Conservation (phyloP, 2,329 filamentous ascomycete genomes). For the Rasamsonia emersonii region DNA sequence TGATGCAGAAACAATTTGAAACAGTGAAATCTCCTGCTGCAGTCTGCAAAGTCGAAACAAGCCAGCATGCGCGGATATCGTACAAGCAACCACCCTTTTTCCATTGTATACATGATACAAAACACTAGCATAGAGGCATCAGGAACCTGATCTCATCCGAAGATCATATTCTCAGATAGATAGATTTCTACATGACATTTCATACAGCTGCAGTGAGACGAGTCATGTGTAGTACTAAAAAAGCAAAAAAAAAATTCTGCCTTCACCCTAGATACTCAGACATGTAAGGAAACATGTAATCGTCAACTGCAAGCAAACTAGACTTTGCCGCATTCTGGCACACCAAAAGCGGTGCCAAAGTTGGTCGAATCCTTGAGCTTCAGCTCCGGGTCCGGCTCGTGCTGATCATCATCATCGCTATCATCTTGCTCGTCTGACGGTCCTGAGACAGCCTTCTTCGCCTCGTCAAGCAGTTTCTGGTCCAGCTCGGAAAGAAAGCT, state of each 20-base stretch:
- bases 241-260: conserved; percentile 2
- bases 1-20: too few relatives aligned
- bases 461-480: conserved; percentile 35
- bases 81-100: too few relatives aligned
- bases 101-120: too few relatives aligned
- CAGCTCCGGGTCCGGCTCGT: conserved; percentile 27
- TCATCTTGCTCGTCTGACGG: conserved; percentile 18
- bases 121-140: too few relatives aligned
- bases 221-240: neutral
- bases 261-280: neutral
- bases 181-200: neutral
- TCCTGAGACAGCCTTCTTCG: conserved; percentile 22
- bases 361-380: conserved; percentile 38
- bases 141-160: too few relatives aligned
- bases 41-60: too few relatives aligned
- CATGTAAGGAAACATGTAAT: neutral
- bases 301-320: too few relatives aligned
- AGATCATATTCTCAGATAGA: neutral
- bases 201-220: neutral
- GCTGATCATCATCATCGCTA: conserved; percentile 11
- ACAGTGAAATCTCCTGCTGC: too few relatives aligned
- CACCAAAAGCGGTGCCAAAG: conserved; percentile 41
- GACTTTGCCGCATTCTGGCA: conserved; percentile 13
- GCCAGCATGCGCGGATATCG: too few relatives aligned
- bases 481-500: conserved; percentile 35